Evolutionary conservation across 495 filamentous ascomycete species (phyloP).

Genomic region (Aspergillus ostianus): DNA sequence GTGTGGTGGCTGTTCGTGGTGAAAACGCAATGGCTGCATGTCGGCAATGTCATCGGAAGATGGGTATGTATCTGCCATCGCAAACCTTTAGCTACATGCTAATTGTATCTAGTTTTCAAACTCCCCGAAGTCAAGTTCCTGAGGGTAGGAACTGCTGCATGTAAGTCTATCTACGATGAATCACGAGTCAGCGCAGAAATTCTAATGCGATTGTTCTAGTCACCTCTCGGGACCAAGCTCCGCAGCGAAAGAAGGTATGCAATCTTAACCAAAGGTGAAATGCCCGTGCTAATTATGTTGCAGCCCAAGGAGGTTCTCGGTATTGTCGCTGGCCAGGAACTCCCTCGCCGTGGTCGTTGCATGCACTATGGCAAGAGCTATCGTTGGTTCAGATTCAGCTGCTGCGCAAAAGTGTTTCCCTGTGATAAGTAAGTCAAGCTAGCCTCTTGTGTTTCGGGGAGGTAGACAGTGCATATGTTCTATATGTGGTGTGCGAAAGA

Average conservation of each 20-base stretch:
- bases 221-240: conserved; percentile 38
- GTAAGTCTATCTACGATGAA: conserved; percentile 22
- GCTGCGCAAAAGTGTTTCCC: conserved; percentile 66
- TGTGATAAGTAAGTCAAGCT: conserved; percentile 61
- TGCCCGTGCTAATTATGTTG: conserved; percentile 4
- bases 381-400: conserved; percentile 78
- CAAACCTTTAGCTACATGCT: neutral
- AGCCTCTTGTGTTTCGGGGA: too few species aligned
- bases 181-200: neutral
- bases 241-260: conserved; percentile 53
- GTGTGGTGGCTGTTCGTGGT: conserved; percentile 69
- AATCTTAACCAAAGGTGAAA: neutral
- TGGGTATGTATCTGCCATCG: conserved; percentile 50
- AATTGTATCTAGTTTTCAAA: conserved; percentile 52
- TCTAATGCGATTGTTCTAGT: conserved; percentile 18
- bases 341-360: conserved; percentile 74
- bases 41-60: conserved; percentile 77
- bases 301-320: conserved; percentile 67
- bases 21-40: conserved; percentile 77
- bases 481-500: too few species aligned
- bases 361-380: conserved; percentile 75
- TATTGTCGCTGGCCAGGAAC: conserved; percentile 73
- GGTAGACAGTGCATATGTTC: neutral
- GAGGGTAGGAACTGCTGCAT: conserved; percentile 57
- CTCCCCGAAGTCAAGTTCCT: conserved; percentile 82